Conservation (phyloP, 2,329 filamentous ascomycete genomes). For the Botryotinia convoluta region DNA sequence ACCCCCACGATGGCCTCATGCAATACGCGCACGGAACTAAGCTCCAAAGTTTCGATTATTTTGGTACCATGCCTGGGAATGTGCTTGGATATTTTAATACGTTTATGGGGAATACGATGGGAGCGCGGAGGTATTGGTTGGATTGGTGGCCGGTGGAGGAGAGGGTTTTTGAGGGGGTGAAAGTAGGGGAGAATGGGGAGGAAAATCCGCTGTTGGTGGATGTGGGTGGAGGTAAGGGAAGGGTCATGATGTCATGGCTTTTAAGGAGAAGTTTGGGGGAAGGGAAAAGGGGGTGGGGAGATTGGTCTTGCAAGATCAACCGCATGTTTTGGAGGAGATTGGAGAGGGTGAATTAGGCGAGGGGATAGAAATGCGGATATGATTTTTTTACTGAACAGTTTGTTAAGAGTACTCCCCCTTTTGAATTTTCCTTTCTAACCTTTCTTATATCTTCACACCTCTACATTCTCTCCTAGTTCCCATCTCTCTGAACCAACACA, state of each 20-base stretch:
- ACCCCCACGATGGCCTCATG: not conserved
- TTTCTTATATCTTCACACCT: not conserved
- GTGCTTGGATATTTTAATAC: not conserved
- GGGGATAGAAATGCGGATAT: conserved; percentile 35
- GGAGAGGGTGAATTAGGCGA: conserved; percentile 29
- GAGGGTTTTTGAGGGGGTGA: not conserved
- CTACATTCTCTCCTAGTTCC: not conserved
- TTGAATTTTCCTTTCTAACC: not conserved
- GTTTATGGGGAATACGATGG: not conserved
- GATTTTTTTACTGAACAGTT: conserved; percentile 37
- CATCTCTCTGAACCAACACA: not conserved
- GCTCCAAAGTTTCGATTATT: not conserved
- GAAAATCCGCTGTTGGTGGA: conserved; percentile 39
- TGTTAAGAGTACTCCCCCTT: conserved; percentile 24
- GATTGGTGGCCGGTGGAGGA: not conserved
- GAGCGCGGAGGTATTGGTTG: not conserved
- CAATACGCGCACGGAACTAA: not conserved
- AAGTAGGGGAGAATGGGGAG: too few relatives aligned
- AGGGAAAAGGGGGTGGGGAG: not conserved
- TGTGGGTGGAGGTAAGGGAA: conserved; percentile 41
- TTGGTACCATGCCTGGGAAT: not conserved
- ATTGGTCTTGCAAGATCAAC: conserved; percentile 41
- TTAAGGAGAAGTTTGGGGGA: not conserved
- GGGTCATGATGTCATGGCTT: conserved; percentile 38
- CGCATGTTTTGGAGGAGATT: conserved; percentile 25